Evolutionary conservation across 2,329 filamentous ascomycete genomes (phyloP).

Genomic region (Xylariaceae sp.): DNA sequence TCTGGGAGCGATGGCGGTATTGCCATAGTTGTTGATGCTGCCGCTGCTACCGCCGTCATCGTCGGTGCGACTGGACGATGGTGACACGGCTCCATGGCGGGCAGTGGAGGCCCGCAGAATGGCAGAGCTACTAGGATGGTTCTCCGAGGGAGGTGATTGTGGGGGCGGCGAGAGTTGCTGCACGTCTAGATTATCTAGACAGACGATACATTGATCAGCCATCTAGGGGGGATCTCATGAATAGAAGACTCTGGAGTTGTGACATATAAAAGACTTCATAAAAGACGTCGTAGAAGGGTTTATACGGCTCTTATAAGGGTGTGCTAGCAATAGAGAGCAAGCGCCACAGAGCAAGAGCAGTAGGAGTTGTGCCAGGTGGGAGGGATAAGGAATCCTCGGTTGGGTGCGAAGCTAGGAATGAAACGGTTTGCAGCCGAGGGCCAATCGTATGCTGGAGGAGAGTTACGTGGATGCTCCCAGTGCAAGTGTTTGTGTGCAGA

Average conservation of each 20-base stretch:
- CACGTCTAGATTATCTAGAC: constrained; percentile 56
- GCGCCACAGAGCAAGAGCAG: constrained; percentile 12
- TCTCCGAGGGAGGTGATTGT: constrained; percentile 26
- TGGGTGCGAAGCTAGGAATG: constrained; percentile 5
- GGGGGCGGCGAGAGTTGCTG: constrained; percentile 25
- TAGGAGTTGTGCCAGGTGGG: constrained; percentile 16
- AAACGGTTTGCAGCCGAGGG: constrained; percentile 4
- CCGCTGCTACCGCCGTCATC: constrained; percentile 26
- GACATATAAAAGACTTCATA: constrained; percentile 37
- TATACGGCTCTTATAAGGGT: constrained; percentile 11
- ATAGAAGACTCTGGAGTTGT: constrained; percentile 31
- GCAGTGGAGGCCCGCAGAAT: constrained; percentile 12
- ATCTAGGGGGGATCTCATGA: constrained; percentile 38
- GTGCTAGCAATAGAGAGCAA: constrained; percentile 21
- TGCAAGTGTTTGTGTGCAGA: constrained; percentile 9
- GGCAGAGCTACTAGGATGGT: constrained; percentile 10
- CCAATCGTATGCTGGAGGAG: constrained; percentile 16
- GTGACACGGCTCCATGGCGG: constrained; percentile 21
- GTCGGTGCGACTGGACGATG: constrained; percentile 25
- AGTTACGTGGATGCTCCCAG: constrained; percentile 14
- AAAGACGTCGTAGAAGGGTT: constrained; percentile 32
- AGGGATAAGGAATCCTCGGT: constrained; percentile 12
- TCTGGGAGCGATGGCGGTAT: constrained; percentile 22
- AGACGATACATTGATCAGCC: constrained; percentile 67
- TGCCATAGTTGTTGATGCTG: constrained; percentile 20